Base-by-base conservation (phyloP, 2,329 filamentous ascomycete species). In the Aspergillus pseudotamarii region DNA sequence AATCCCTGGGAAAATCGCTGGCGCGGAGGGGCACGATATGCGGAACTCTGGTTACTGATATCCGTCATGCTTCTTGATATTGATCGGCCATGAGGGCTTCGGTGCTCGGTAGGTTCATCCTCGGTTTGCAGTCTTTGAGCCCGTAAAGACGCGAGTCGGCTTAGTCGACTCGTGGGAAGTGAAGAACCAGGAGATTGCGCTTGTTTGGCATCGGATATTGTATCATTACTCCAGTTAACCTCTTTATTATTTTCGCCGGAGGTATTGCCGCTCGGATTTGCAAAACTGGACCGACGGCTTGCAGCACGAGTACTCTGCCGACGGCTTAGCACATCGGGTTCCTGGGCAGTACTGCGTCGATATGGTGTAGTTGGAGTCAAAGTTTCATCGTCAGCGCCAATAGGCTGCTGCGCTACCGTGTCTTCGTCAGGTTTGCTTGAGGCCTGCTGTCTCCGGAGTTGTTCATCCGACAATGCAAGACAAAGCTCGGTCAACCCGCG, bases 401-500 rank as follows among this genome's bases (percentile, higher is more conserved):
- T 75, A 6, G 65, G 38, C 28, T 68, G 72, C 23, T 64, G 67
- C 8, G 62, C 48, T 58, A 67, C 68, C 41, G 65, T 59, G 41
- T 55, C 60, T 45, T 68, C 67, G 51, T 75, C 75, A 36, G 14
- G 34, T 57, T 70, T 69, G 51, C 72, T 78, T 6, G 66, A 71
- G n/a, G 71, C 71, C 53, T 72, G 75, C 56, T 71, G 70, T 48
- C 67, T 72, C 34, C 69, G 71, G 55, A 76, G 60, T 32, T 76
- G 73, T 46, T 88, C 86, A 66, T 92, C 91, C 34, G 89, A 89
- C 59, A 99, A 81, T 0, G 93, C 91, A 61, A 99, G 86, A 74
- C 93, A 97, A 8, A 99, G 84, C 77, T 99, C 95, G 0, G 94
- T 98, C 68, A 99, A 81, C 72, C 91, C 95, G 59, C 94, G 90